Conservation (phyloP, 108 stramenopile species). For the Skeletonema tropicum region DNA sequence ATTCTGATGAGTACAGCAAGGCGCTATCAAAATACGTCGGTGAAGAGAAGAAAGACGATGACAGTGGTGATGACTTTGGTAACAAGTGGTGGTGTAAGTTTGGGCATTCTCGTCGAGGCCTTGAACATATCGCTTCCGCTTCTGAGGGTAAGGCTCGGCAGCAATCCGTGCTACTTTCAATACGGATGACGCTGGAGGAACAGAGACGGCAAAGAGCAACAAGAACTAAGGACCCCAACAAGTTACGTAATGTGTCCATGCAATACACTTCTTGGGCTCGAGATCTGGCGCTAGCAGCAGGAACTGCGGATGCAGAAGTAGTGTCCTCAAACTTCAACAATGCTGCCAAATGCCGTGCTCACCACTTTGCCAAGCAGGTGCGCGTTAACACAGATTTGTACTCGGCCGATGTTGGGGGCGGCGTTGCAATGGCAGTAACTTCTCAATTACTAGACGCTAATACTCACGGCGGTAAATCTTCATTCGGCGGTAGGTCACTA, state of each 20-base stretch:
- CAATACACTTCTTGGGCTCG: conserved; percentile 86
- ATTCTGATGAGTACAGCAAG: conserved; percentile 23
- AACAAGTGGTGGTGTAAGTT: conserved; percentile 89
- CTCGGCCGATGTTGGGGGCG: conserved; percentile 18
- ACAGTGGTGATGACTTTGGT: conserved; percentile 6
- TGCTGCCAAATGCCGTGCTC: conserved; percentile 29
- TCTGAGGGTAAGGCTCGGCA: conserved; percentile 84
- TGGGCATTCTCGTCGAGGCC: conserved; percentile 86
- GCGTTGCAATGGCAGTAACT: conserved; percentile 38
- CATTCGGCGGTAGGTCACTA: background rate
- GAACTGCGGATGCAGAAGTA: conserved; percentile 79
- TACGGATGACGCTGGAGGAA: conserved; percentile 73
- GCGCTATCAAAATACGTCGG: conserved; percentile 30
- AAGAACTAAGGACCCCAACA: conserved; percentile 75
- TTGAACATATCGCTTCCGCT: conserved; percentile 85
- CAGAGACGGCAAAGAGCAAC: conserved; percentile 69
- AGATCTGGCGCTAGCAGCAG: conserved; percentile 80
- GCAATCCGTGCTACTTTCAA: conserved; percentile 66
- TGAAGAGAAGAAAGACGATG: conserved; percentile 14
- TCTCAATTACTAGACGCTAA: conserved; percentile 48
- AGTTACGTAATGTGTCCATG: conserved; percentile 68
- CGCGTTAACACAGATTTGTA: background rate
- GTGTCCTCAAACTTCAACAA: conserved; percentile 68
- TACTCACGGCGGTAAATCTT: conserved; percentile 18
- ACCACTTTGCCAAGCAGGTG: conserved; percentile 38